Conservation (phyloP, 441 rosid genomes). For the Erysimum cheiri region DNA sequence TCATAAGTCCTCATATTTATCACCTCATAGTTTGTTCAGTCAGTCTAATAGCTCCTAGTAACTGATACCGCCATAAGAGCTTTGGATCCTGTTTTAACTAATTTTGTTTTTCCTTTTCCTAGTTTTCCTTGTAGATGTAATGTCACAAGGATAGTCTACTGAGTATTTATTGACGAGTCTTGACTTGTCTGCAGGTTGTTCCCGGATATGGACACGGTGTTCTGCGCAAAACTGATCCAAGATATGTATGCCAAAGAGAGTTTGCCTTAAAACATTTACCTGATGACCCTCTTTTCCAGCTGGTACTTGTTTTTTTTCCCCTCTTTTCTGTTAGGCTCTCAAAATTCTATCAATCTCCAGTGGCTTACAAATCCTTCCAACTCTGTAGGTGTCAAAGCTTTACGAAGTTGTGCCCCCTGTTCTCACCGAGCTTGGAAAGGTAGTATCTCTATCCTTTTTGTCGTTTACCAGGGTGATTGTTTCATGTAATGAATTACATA, state of each 20-base stretch:
- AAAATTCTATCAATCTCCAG: conserved; percentile 3
- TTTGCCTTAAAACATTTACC: conserved; percentile 98
- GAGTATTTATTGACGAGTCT: background rate
- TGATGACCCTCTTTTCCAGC: conserved; percentile 89
- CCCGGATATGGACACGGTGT: conserved; percentile 99
- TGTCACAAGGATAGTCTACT: background rate
- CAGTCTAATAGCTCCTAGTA: background rate
- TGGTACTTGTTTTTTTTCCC: conserved; percentile 50
- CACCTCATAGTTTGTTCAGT: background rate
- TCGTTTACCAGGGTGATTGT: background rate
- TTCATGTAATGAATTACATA: conserved; percentile 1
- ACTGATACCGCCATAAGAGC: background rate
- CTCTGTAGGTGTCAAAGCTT: conserved; percentile 87
- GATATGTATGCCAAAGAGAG: conserved; percentile 94
- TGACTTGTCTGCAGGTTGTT: conserved; percentile 67
- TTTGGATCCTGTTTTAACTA: background rate
- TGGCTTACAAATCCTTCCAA: conserved; percentile 35
- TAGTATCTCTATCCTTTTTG: conserved; percentile 42
- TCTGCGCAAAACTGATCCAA: conserved; percentile 91
- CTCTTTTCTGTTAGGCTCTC: conserved; percentile 14
- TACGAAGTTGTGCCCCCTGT: conserved; percentile 96
- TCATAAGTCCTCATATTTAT: background rate
- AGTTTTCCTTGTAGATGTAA: background rate
- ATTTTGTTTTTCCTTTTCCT: background rate
- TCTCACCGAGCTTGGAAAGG: conserved; percentile 92